Evolutionary conservation across 1,284 basidiomycete species (phyloP), one percentile per base, ranked within the genome.

Genomic region (Cutaneotrichosporon spelunceum): DNA sequence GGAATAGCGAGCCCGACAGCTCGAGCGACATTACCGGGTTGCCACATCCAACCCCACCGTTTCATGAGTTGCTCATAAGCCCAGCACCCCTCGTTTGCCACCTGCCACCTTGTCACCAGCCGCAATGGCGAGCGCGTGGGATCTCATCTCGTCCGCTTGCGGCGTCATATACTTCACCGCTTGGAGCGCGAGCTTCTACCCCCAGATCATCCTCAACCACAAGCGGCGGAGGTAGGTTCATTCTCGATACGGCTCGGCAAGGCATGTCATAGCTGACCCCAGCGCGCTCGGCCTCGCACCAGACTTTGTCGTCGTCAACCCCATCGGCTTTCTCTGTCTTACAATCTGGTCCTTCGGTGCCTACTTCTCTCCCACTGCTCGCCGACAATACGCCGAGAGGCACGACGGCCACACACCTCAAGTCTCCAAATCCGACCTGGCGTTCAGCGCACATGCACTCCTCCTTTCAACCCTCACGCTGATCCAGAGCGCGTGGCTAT

Each of bases 301-400:
- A 19, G 80, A 82, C 68, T 82, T 82, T 57, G 67, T 75, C n/a
- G 70, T 72, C 53, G 65, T 81, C 48, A 82, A 83, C 64, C 80
- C 81, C 0, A 62, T 81, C 36, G 81, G 81, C 1, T 81, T 81
- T 64, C 57, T 78, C 11, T 74, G 76, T 30, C 72, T 81, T 50
- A 67, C 76, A 1, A 63, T 78, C 29, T 82, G 78, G 76, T 78
- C 70, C 47, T 70, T 72, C 61, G 70, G 72, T 9, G 71, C 81
- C 7, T 73, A 70, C 59, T 76, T 75, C 56, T 77, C 74, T 1
- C 65, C 72, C 0, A 50, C 68, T 0, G 76, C 79, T 23, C 69
- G 79, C 7, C 24, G 67, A 8, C 72, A 82, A 67, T 82, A 82
- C 61, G 61, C 65, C 27, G 60, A 56, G 7, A 63, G 81, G 16